phyloP scores from a whole-genome alignment of 1,284 basidiomycete genomes.

The Ceratobasidium sp. region DNA sequence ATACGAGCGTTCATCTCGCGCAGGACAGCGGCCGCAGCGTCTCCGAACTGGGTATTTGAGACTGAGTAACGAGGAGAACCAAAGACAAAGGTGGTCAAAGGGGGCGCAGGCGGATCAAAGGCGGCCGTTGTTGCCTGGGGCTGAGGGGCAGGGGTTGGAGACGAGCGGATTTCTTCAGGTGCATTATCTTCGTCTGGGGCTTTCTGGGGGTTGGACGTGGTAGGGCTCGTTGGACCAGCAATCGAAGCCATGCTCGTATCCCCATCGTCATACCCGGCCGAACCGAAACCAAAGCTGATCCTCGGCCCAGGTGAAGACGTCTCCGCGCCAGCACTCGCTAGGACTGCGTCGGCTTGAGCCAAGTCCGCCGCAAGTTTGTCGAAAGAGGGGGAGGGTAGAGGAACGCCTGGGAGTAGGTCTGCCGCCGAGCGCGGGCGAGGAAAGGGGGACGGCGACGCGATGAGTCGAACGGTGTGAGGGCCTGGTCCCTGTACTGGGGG shows the following conservation, averaged over 20 bases:
- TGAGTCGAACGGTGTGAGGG: constrained; percentile 31
- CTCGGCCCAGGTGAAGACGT: background rate
- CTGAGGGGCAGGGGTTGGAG: constrained; percentile 20
- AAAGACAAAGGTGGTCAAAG: constrained; percentile 73
- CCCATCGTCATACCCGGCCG: constrained; percentile 38
- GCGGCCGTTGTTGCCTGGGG: constrained; percentile 20
- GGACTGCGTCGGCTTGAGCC: constrained; percentile 58
- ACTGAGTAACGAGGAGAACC: constrained; percentile 75
- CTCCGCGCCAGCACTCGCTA: constrained; percentile 52
- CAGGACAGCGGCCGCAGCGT: constrained; percentile 73
- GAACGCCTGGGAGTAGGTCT: constrained; percentile 28
- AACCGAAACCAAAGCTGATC: constrained; percentile 39
- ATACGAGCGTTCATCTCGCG: constrained; percentile 84
- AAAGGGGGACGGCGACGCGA: constrained; percentile 15
- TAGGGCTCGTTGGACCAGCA: background rate
- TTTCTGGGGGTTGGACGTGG: background rate
- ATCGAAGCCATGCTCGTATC: constrained; percentile 21
- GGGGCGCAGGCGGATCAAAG: constrained; percentile 51
- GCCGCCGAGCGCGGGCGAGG: constrained; percentile 37
- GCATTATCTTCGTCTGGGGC: background rate
- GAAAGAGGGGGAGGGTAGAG: constrained; percentile 18
- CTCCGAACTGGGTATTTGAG: constrained; percentile 72
- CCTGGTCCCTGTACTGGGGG: constrained; percentile 33
- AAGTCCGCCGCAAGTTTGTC: constrained; percentile 27
- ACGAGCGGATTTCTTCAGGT: background rate